Conservation (phyloP, 176 grass and related monocot species). For the Musa acuminata region DNA sequence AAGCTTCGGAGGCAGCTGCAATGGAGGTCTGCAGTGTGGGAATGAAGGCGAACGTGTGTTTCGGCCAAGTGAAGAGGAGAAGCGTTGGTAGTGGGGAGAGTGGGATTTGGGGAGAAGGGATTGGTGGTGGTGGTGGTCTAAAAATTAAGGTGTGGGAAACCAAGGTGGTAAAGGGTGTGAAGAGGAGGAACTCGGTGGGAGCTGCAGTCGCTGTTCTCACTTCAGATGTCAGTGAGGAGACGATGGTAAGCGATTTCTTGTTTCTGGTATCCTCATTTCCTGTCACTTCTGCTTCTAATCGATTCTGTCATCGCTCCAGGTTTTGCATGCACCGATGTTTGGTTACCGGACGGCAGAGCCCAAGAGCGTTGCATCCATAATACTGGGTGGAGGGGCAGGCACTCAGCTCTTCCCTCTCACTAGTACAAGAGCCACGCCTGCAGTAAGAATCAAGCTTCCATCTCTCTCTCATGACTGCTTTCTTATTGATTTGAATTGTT, state of each 20-base stretch:
- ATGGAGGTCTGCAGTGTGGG: constrained; percentile 13
- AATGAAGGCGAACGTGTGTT: neutral
- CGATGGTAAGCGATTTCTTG: neutral
- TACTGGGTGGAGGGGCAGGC: constrained; percentile 75
- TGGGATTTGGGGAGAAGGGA: constrained; percentile 5
- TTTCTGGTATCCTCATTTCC: neutral
- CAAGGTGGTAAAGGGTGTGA: neutral
- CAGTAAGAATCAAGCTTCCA: constrained; percentile 37
- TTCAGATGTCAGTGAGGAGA: constrained; percentile 13
- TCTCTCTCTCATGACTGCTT: neutral
- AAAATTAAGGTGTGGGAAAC: neutral
- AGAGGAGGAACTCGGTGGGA: neutral
- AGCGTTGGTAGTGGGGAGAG: constrained; percentile 3
- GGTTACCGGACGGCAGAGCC: constrained; percentile 53
- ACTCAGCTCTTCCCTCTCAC: constrained; percentile 82
- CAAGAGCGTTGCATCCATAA: constrained; percentile 67
- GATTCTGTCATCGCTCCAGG: neutral
- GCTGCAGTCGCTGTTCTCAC: constrained; percentile 11
- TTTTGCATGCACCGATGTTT: constrained; percentile 36
- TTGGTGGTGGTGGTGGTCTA: neutral
- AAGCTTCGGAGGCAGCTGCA: neutral
- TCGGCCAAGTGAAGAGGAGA: neutral
- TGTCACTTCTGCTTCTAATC: neutral
- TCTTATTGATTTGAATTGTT: neutral
- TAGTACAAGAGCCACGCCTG: constrained; percentile 83